Evolutionary conservation across 2,329 filamentous ascomycete genomes (phyloP), one percentile per base, ranked within the genome.

Genomic region (Akanthomyces muscarius): DNA sequence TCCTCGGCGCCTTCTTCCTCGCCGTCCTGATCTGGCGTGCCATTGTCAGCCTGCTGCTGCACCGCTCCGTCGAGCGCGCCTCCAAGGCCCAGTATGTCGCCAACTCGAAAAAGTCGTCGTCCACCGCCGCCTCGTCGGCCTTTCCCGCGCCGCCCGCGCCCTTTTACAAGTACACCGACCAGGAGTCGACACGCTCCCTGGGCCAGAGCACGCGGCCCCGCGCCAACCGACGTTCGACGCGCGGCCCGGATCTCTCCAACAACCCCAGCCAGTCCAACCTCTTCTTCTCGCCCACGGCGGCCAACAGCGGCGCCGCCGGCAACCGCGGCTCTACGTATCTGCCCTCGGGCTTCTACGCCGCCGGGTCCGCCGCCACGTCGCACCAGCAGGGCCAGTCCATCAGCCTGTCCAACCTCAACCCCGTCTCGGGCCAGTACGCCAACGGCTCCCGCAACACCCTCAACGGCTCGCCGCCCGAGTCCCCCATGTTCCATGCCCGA

Each of bases 251-350:
- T 36, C 81, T 81, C 2, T 84, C 84, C 11, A 78, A 78, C 57
- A 86, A 83, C 30, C 86, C 81, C 13, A 89, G 85, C 71, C 80
- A 83, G 69, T 86, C 86, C 44, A 91, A 89, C 66, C 82, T 98
- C 18, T 99, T 99, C 84, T 99, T 97, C 80, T 97, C 92, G 8
- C 95, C 95, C 0, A 98, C 95, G 0, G 93, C 93, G 1, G 86
- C 84, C 8, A 79, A 90, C 2, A 89, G 89, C 16, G 86, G 85
- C 45, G 78, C 82, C 16, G 80, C 81, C 63, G 80, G 82, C 57
- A 85, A 85, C 68, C 88, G 93, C 60, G 86, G 85, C 64, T 96
- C 91, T 1, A 81, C 82, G n/a, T 96, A 94, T 72, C 82, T 97
- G 23, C 94, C 94, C 18, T 89, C 94, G 3, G 94, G 94, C 1